These are phyloP conservation scores for Lichtheimia ramosa DNA, from an alignment of 371 early-diverging fungal genomes.

Conservation along the genomic window DNA sequence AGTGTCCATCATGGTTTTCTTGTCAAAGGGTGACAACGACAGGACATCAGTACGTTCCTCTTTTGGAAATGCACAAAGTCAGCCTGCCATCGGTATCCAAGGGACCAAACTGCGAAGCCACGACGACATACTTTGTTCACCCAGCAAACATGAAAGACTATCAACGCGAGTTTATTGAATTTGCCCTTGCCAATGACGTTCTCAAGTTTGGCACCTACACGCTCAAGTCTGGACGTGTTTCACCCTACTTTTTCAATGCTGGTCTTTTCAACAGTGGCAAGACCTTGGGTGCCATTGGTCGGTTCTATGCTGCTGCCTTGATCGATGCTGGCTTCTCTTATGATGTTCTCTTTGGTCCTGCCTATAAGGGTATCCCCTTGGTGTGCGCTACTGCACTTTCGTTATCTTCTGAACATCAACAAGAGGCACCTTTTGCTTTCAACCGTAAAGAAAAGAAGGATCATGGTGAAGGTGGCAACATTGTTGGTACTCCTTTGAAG, in stretches of 20 bases:
- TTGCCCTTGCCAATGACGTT: slow-evolving; percentile 81
- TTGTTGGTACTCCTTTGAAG: slow-evolving; percentile 84
- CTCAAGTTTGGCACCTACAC: slow-evolving; percentile 90
- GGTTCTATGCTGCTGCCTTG: slow-evolving; percentile 88
- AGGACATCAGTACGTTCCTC: too few species aligned
- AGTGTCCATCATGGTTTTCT: too few species aligned
- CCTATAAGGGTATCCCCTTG: slow-evolving; percentile 98
- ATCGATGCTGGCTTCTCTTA: slow-evolving; percentile 67
- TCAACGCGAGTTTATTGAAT: slow-evolving; percentile 92
- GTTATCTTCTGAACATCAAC: slow-evolving; percentile 55
- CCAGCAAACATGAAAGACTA: slow-evolving; percentile 72
- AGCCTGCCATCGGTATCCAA: too few species aligned
- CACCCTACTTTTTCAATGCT: slow-evolving; percentile 97
- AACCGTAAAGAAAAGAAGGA: slow-evolving; percentile 98
- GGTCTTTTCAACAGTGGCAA: slow-evolving; percentile 93
- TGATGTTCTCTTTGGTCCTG: slow-evolving; percentile 95
- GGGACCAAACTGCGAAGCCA: too few species aligned
- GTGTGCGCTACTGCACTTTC: slow-evolving; percentile 82
- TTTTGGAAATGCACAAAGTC: too few species aligned
- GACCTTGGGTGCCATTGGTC: slow-evolving; percentile 80
- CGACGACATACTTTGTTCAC: too few species aligned
- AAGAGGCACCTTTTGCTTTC: slow-evolving; percentile 84
- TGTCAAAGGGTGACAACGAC: too few species aligned
- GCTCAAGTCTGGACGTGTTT: slow-evolving; percentile 90
- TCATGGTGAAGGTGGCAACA: slow-evolving; percentile 96